These are phyloP conservation scores for Cotoneaster glaucophyllus DNA, from an alignment of 306 rosid species.

Conservation along the genomic window DNA sequence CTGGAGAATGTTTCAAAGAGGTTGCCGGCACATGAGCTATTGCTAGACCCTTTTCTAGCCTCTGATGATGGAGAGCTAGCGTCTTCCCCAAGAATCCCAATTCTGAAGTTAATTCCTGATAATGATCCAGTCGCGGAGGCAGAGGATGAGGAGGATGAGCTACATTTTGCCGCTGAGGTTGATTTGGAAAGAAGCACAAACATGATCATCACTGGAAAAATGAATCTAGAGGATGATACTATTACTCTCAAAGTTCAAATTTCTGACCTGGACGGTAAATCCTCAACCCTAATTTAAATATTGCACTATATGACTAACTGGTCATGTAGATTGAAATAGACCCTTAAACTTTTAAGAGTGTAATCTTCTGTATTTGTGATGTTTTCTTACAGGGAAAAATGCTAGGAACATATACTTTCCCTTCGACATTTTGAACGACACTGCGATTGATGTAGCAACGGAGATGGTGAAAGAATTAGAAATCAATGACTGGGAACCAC, in stretches of 20 bases:
- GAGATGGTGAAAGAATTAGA: slow-evolving; percentile 92
- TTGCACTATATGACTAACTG: background rate
- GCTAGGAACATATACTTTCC: slow-evolving; percentile 61
- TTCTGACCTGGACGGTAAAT: slow-evolving; percentile 39
- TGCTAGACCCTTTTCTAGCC: slow-evolving; percentile 72
- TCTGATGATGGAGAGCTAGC: slow-evolving; percentile 23
- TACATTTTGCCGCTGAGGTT: background rate
- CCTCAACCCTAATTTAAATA: background rate
- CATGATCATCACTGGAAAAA: slow-evolving; percentile 70
- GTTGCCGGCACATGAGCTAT: slow-evolving; percentile 59
- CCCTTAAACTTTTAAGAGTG: background rate
- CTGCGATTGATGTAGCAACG: slow-evolving; percentile 59
- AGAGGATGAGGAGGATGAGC: background rate
- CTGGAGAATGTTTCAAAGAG: slow-evolving; percentile 58
- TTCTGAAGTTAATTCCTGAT: background rate
- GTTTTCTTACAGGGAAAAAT: slow-evolving; percentile 31
- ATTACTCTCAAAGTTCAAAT: slow-evolving; percentile 64
- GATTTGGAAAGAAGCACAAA: slow-evolving; percentile 35
- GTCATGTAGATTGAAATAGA: background rate
- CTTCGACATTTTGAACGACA: slow-evolving; percentile 65
- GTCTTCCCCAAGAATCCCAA: slow-evolving; percentile 10
- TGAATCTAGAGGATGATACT: slow-evolving; percentile 52
- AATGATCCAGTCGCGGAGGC: background rate
- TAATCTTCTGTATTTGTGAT: background rate
- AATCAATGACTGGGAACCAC: slow-evolving; percentile 63